Evolutionary conservation across 1,284 basidiomycete species (phyloP).

Genomic region (Puccinia novopanici): DNA sequence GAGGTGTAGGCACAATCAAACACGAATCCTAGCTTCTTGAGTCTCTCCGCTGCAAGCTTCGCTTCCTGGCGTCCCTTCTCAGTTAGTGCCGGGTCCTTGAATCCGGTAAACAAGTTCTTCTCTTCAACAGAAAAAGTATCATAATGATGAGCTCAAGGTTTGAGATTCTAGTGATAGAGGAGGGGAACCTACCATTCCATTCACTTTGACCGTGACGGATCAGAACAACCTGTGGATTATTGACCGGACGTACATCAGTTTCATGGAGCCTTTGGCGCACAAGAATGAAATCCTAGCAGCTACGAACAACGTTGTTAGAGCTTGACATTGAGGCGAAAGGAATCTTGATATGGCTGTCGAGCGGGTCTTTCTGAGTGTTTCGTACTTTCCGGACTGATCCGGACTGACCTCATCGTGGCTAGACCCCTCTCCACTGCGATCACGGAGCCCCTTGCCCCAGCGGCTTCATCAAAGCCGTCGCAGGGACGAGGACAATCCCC

Average conservation of each 20-base stretch:
- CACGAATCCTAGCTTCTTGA: slow-evolving; percentile 55
- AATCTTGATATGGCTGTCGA: neutral
- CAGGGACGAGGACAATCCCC: too few relatives aligned
- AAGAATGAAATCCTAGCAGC: neutral
- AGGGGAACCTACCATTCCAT: too few relatives aligned
- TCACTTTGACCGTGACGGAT: slow-evolving; percentile 53
- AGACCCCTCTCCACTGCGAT: neutral
- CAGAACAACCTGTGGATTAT: slow-evolving; percentile 46
- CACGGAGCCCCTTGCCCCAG: neutral
- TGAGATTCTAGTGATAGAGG: neutral
- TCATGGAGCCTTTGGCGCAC: neutral
- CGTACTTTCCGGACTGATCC: neutral
- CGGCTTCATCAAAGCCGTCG: too few relatives aligned
- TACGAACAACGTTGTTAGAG: slow-evolving; percentile 30
- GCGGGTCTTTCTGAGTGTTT: neutral
- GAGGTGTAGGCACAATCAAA: too few relatives aligned
- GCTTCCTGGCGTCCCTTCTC: slow-evolving; percentile 55
- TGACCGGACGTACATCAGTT: neutral
- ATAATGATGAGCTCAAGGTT: neutral
- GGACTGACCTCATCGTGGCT: neutral
- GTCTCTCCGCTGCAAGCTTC: slow-evolving; percentile 54
- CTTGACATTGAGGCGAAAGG: neutral
- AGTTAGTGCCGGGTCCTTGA: slow-evolving; percentile 50
- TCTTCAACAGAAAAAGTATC: slow-evolving; percentile 1
- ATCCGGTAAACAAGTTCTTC: slow-evolving; percentile 53